These are phyloP conservation scores for Paracorniculantispora psalliotae DNA, from an alignment of 2,329 filamentous ascomycete genomes.

Conservation along the genomic window DNA sequence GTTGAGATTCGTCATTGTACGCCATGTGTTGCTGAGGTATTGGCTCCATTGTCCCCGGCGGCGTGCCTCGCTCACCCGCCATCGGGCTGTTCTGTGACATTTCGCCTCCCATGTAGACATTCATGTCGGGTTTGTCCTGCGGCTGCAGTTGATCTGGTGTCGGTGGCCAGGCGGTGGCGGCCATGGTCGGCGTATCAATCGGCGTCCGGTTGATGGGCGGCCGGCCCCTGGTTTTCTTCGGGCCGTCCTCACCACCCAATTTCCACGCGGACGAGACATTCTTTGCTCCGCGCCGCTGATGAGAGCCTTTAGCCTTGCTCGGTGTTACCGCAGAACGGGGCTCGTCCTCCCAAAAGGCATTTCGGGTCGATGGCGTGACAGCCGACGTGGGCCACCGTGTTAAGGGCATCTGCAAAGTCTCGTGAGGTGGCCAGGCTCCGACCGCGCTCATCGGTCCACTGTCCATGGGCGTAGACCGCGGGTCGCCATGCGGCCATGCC, in stretches of 20 bases:
- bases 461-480: conserved; percentile 26
- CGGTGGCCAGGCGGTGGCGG: conserved; percentile 52
- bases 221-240: conserved; percentile 70
- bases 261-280: conserved; percentile 91
- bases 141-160: conserved; percentile 5
- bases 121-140: background rate
- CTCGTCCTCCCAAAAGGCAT: conserved; percentile 52
- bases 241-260: conserved; percentile 54
- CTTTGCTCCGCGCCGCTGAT: conserved; percentile 65
- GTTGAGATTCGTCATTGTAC: background rate
- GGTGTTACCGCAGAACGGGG: conserved; percentile 72
- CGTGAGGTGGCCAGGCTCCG: conserved; percentile 33
- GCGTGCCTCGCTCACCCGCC: conserved; percentile 62
- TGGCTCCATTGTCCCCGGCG: conserved; percentile 51
- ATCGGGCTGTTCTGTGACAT: conserved; percentile 41
- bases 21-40: background rate
- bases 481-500: conserved; percentile 15
- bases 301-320: conserved; percentile 44
- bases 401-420: conserved; percentile 55
- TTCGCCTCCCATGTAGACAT: background rate
- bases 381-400: conserved; percentile 74
- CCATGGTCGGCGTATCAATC: conserved; percentile 62
- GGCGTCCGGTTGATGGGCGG: conserved; percentile 63
- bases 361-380: conserved; percentile 59
- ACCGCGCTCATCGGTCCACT: conserved; percentile 28